phyloP scores from a whole-genome alignment of 2,329 filamentous ascomycete species.

The Coniosporium tulheliwenetii region DNA sequence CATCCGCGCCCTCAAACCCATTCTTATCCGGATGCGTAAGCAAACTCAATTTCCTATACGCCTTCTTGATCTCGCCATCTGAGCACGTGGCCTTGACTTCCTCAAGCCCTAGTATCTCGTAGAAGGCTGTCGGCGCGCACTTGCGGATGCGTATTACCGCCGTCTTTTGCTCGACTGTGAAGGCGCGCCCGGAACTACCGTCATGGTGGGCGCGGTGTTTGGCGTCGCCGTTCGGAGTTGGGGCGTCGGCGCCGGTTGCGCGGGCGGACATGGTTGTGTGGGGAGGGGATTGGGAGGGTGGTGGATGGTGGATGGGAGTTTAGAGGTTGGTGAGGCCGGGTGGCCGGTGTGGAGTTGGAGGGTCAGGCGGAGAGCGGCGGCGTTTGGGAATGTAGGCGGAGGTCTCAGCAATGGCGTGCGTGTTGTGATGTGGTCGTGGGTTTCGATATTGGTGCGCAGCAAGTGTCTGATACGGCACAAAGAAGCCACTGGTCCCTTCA shows the following conservation, averaged over 20 bases:
- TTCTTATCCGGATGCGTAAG: constrained; percentile 99
- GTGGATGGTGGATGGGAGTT: not conserved
- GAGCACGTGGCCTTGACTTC: constrained; percentile 47
- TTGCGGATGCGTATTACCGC: constrained; percentile 78
- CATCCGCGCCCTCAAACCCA: constrained; percentile 84
- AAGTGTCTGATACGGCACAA: not conserved
- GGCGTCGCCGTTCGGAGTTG: constrained; percentile 19
- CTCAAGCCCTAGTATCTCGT: constrained; percentile 77
- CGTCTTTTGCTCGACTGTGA: constrained; percentile 78
- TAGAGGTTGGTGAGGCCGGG: constrained; percentile 4
- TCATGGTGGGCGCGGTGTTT: constrained; percentile 53
- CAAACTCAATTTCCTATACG: constrained; percentile 85
- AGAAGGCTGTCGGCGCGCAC: constrained; percentile 78
- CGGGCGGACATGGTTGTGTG: constrained; percentile 23
- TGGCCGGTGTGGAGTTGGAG: constrained; percentile 3
- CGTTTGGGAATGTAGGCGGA: too few relatives aligned
- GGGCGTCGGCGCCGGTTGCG: constrained; percentile 23
- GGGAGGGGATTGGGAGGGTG: constrained; percentile 3
- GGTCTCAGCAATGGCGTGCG: not conserved
- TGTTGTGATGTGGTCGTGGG: not conserved
- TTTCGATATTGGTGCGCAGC: not conserved
- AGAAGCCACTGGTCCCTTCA: too few relatives aligned
- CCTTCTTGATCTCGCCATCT: constrained; percentile 89
- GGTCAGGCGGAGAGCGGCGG: not conserved
- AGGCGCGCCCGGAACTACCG: constrained; percentile 60